Evolutionary conservation across 2,329 filamentous ascomycete genomes (phyloP), one percentile per base, ranked within the genome.

Genomic region (Simplicillium aogashimaense): DNA sequence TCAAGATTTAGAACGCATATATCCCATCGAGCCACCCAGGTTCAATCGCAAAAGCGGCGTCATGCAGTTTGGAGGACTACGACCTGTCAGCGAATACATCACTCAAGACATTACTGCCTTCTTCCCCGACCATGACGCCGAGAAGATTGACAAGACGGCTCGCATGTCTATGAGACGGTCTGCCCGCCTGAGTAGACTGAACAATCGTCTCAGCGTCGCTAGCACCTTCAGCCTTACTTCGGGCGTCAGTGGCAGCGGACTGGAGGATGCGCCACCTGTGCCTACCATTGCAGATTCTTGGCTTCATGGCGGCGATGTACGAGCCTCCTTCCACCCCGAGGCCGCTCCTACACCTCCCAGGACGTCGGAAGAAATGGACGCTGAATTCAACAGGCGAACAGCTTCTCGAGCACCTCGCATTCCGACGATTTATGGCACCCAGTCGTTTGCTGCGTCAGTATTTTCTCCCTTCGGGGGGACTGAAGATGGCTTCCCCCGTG

Each of bases 21-120:
- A 25, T 25, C 30, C 30, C 13, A 7, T 12, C 13, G 13, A 15
- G 5, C 15, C 30, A 7, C 12, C 52, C 43, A 60, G 58, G 49
- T 57, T 61, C 43, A 37, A 54, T 31, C 65, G 65, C 43, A 78
- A 77, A 53, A 66, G 63, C 25, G 69, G 78, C 20, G 67, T 89
- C 35, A 80, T 84, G 48, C 83, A 84, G 48, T 97, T 97, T 63
- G 92, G 94, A 53, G 90, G 90, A 29, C 81, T 92, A 47, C 76
- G 92, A 51, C 92, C 92, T 14, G 92, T 92, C 2, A 97, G 90
- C 65, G 92, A 98, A 66, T 76, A 98, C 57, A 98, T 98, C 56
- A 90, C 90, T 18, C 94, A 92, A 16, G 92, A 98, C 57, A 69
- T 98, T 44, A 92, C 87, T 2, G 94, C 89, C 0, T 98, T 97